Evolutionary conservation across 176 grass and related monocot species (phyloP), one percentile per base, ranked within the genome.

Genomic region (Typha latifolia): DNA sequence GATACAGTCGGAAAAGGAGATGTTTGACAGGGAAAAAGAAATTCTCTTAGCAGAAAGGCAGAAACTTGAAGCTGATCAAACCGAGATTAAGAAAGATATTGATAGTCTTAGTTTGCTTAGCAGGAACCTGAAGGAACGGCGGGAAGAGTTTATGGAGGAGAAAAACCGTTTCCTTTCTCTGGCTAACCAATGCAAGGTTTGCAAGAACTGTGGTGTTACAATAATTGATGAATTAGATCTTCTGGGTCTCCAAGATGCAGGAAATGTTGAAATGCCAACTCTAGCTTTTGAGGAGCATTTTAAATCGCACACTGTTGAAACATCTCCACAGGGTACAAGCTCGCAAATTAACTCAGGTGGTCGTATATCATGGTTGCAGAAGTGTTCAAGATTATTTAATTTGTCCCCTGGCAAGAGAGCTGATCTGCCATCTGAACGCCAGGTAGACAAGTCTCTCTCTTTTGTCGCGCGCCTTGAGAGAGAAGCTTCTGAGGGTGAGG

Each of bases 51-150:
- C 73, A 61, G 81, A 89, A 32, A 81, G 66, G 74, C 77, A 79
- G 19, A 92, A 89, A 70, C 62, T 92, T 49, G 86, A 92, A 77
- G 77, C 15, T 32, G 85, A 92, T 53, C 88, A 82, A 80, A 64
- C 22, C 55, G 94, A 97, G 70, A 89, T 93, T 77, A 89, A 71
- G 66, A 85, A 57, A 48, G 94, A 97, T 59, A 97, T 92, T 48
- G 81, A 92, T 56, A 85, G 72, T 67, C 89, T 97, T 66, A 78
- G 85, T 37, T 14, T 15, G 6, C 73, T 90, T 55, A 92, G 85
- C 79, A 82, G 76, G 23, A 83, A 70, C 68, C 68, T 97, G 75
- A 90, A 89, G 67, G 70, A 57, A 49, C 83, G 86, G 43, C 80
- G 89, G 67, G 83, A 97, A 66, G 65, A 73, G 22, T 97, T 84